Percentiles rank a stretch among this genome's conserved stretches.
Conservation (phyloP, 768 basidiomycete genomes). For the Auricularia sp. region DNA sequence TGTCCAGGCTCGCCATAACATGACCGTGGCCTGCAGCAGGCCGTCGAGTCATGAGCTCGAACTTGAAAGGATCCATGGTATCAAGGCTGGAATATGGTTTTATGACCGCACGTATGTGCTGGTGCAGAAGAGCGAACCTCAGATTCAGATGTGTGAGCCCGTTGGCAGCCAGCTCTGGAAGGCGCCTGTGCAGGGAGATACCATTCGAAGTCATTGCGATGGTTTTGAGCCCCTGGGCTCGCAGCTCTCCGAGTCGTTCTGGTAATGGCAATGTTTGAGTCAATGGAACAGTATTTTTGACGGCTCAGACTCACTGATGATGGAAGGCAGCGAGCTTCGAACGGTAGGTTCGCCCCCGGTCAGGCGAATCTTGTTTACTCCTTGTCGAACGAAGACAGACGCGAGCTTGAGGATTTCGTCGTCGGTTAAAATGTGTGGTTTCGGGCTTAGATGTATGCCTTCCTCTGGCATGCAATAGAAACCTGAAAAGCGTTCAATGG, state of each 20-base stretch:
- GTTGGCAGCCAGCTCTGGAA: conserved; percentile 55
- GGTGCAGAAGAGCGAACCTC: conserved; percentile 28
- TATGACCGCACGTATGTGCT: background rate
- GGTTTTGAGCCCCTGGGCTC: conserved; percentile 49
- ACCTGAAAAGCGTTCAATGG: conserved; percentile 32
- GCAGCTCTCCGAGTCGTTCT: conserved; percentile 59
- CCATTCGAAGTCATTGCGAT: conserved; percentile 87
- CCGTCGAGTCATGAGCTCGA: conserved; percentile 78
- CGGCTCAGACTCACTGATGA: conserved; percentile 45
- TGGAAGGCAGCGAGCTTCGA: conserved; percentile 58
- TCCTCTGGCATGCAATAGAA: conserved; percentile 89
- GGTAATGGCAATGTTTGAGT: background rate
- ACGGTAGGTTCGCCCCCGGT: conserved; percentile 87
- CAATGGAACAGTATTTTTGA: background rate
- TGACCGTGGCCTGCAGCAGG: conserved; percentile 52
- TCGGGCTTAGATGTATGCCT: conserved; percentile 67
- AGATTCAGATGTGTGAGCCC: conserved; percentile 69
- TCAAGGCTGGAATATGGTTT: conserved; percentile 50
- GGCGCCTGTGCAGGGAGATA: conserved; percentile 58
- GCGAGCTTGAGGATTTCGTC: conserved; percentile 68
- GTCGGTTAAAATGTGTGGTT: conserved; percentile 58
- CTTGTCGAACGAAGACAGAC: conserved; percentile 65
- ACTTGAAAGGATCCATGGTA: conserved; percentile 78
- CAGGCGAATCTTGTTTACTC: conserved; percentile 78
- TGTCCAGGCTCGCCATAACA: conserved; percentile 56